Percentiles rank a stretch among this genome's conserved stretches.
phyloP scores from a whole-genome alignment of 805 yeast species.

The Diddensiella caesifluorescens region DNA sequence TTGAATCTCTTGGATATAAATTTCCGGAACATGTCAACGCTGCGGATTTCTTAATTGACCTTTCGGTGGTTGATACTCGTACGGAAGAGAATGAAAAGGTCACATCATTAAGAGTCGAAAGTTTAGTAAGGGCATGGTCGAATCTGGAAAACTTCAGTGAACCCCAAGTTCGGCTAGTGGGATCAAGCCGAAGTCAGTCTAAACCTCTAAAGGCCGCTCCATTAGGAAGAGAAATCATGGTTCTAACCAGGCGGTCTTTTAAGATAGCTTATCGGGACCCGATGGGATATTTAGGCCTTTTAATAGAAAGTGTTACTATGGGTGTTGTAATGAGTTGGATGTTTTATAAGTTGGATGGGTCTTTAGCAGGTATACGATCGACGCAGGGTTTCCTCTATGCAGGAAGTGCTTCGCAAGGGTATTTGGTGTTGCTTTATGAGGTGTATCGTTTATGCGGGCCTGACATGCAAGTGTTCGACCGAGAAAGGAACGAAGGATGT shows the following conservation, averaged over 20 bases:
- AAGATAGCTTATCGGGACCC: conserved; percentile 47
- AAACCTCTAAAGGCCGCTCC: conserved; percentile 30
- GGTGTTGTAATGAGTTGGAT: conserved; percentile 73
- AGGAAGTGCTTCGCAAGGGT: conserved; percentile 49
- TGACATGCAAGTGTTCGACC: conserved; percentile 51
- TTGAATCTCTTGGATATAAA: conserved; percentile 40
- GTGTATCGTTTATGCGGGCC: conserved; percentile 50
- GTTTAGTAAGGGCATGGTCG: conserved; percentile 38
- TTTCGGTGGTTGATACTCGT: conserved; percentile 52
- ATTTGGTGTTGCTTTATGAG: conserved; percentile 52
- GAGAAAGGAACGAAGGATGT: conserved; percentile 68
- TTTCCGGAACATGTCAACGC: conserved; percentile 51
- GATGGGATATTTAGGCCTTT: conserved; percentile 40
- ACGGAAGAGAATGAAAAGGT: conserved; percentile 33
- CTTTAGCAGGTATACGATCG: conserved; percentile 62
- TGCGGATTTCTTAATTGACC: conserved; percentile 55
- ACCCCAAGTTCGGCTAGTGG: neutral
- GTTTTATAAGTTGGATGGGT: conserved; percentile 48
- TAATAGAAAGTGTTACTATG: conserved; percentile 46
- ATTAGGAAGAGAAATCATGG: conserved; percentile 39
- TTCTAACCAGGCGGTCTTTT: conserved; percentile 43
- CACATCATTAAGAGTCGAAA: conserved; percentile 34
- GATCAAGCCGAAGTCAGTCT: neutral
- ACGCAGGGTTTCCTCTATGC: conserved; percentile 48
- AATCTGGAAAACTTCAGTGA: conserved; percentile 10